Base-by-base conservation (phyloP, 2,329 filamentous ascomycete genomes). In the Chaetomiaceae sp. region DNA sequence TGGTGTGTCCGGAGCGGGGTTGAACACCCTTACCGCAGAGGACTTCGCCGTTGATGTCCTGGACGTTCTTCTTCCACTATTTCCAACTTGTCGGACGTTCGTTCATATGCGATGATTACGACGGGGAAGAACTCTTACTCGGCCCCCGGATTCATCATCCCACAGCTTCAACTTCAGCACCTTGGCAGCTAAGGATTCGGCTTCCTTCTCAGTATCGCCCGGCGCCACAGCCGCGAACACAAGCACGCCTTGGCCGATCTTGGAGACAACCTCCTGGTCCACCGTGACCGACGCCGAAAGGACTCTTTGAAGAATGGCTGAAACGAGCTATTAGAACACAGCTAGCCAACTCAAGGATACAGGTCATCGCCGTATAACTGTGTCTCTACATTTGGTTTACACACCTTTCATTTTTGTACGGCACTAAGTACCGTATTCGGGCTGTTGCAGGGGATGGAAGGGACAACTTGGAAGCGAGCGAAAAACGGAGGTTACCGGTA, bases 241-340 rank as follows among this genome's bases (percentile, higher is more conserved):
- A 6, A 99, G 78, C 39, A 99, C 74, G 27, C 94, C 94, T 71
- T 87, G 89, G 55, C 90, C 89, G 64, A 99, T 97, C 3, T 87
- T 88, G 1, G 94, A 97, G 42, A 99, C 82, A 27, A 96, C 75
- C 68, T 95, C 80, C 66, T 89, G 87, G 67, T 99, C 91, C 48
- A 99, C 92, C 1, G 91, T 94, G 64, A 99, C 94, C 7, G 92
- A 96, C 56, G 92, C 92, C 39, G 91, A 97, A 56, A 96, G 83
- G 47, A 99, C 94, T 61, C 94, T 83, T 72, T 99, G 94, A 49
- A 97, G 75, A 56, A 99, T 89, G 50, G 91, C 94, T 96, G 66
- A 7, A 20, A 38, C 7, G 37, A 15, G 11, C 29, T 17, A 22
- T 45, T 7, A 45, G 27, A 33, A 15, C 19, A 22, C 15, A 19